Percentiles rank a stretch among this genome's conserved stretches.
Evolutionary conservation across 768 basidiomycete species (phyloP).

Genomic region (Phylloporus sp.): DNA sequence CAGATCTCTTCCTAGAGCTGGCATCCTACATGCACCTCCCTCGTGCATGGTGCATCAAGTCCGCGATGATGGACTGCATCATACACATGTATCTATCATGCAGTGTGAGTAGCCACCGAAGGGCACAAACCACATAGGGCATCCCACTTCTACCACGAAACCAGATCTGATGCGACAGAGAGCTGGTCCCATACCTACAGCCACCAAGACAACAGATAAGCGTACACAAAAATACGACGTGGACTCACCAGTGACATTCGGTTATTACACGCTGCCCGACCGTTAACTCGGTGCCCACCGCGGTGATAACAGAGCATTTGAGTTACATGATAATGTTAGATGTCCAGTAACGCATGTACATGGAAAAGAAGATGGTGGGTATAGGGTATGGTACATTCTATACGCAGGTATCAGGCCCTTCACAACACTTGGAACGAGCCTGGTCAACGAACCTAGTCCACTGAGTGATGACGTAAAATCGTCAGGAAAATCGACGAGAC

Average conservation of each 20-base stretch:
- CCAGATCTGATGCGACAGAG: not conserved
- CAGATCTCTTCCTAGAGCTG: not conserved
- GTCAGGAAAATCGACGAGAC: not conserved
- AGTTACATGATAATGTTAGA: no score
- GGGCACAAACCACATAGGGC: no score
- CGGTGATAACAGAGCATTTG: not conserved
- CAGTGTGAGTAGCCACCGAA: no score
- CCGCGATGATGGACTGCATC: not conserved
- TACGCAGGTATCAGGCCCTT: not conserved
- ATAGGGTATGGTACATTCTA: not conserved
- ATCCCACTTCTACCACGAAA: not conserved
- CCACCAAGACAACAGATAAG: no score
- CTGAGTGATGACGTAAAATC: not conserved
- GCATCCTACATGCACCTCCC: not conserved
- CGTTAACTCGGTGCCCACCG: not conserved
- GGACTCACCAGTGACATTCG: not conserved
- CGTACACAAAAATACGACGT: not conserved
- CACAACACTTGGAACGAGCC: not conserved
- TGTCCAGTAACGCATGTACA: not conserved
- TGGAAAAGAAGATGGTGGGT: not conserved
- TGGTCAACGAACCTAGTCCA: not conserved
- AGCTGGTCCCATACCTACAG: not conserved
- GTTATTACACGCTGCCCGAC: no score
- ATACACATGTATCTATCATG: no score
- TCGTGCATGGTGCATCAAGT: not conserved